Base-by-base conservation (phyloP, 257 asterid genomes). In the Nicotiana noctiflora region DNA sequence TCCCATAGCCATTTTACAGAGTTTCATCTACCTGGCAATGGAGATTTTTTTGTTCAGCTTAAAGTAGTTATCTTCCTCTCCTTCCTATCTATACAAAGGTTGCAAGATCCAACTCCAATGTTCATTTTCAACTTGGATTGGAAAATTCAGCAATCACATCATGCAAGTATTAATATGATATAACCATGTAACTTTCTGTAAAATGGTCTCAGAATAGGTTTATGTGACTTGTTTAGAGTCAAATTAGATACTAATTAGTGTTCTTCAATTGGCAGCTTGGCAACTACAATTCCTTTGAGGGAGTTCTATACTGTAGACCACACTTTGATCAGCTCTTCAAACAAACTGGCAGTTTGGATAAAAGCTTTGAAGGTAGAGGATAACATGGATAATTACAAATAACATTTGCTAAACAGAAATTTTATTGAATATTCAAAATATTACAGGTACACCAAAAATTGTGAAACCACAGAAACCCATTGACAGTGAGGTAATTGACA, bases 361-460 rank as follows among this genome's bases (percentile, higher is more conserved):
- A 27, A 27, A 27, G 29, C 29, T 27, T 27, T 27, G 29, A 27
- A 27, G 29, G 29, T 27, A 27, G 19, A 29, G n/a, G 9, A 81
- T 15, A 27, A 62, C 34, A 44, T 15, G 4, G 7, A 13, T 7
- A 23, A 77, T n/a, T 11, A 5, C 51, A 57, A 2, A 79, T 6
- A 64, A 63, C 29, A 11, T 2, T 17, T 51, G 11, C 13, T 14
- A 25, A 37, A 8, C 51, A 13, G 37, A 63, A 23, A 56, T 70
- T 23, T 83, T 13, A 81, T 32, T 37, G 37, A 44, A 46, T 68
- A 21, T 59, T 60, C 25, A 32, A 31, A 15, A 63, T 40, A 29
- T 86, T 65, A 66, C 89, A 95, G 99, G 98, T 74, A 94, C 97
- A 23, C 99, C 99, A 64, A 94, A 94, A 85, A 87, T 94, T 76